These are phyloP conservation scores for Coffea eugenioides DNA, from an alignment of 257 asterid genomes.

Conservation along the genomic window DNA sequence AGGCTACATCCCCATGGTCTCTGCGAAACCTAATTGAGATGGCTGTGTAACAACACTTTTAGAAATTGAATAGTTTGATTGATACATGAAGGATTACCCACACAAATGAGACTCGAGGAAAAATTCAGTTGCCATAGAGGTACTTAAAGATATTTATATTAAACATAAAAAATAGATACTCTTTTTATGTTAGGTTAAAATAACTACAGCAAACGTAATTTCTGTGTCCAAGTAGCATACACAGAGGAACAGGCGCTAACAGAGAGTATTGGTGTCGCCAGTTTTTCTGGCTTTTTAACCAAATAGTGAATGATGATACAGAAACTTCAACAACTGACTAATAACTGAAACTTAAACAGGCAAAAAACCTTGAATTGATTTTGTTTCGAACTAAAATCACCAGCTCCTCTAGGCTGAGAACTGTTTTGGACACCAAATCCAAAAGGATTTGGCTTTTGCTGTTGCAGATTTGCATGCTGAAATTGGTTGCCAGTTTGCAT, in stretches of 20 bases:
- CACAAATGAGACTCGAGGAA: neutral
- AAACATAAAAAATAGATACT: neutral
- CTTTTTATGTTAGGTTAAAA: neutral
- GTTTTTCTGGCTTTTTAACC: neutral
- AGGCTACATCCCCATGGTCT: neutral
- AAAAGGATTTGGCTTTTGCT: constrained; percentile 65
- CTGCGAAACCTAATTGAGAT: neutral
- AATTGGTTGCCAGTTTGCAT: constrained; percentile 41
- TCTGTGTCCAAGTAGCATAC: neutral
- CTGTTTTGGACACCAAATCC: constrained; percentile 69
- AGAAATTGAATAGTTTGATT: neutral
- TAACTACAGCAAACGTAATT: neutral
- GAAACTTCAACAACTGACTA: constrained; percentile 6
- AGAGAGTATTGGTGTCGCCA: neutral
- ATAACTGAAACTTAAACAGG: constrained; percentile 10
- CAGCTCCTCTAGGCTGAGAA: constrained; percentile 49
- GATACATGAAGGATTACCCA: neutral
- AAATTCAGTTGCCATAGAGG: neutral
- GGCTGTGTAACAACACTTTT: neutral
- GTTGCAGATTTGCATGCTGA: constrained; percentile 52
- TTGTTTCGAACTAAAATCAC: constrained; percentile 53
- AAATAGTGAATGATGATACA: neutral
- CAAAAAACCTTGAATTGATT: constrained; percentile 67
- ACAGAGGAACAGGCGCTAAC: neutral
- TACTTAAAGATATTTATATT: neutral